Conservation (phyloP, 768 basidiomycete species). For the Mycena olivaceomarginata region DNA sequence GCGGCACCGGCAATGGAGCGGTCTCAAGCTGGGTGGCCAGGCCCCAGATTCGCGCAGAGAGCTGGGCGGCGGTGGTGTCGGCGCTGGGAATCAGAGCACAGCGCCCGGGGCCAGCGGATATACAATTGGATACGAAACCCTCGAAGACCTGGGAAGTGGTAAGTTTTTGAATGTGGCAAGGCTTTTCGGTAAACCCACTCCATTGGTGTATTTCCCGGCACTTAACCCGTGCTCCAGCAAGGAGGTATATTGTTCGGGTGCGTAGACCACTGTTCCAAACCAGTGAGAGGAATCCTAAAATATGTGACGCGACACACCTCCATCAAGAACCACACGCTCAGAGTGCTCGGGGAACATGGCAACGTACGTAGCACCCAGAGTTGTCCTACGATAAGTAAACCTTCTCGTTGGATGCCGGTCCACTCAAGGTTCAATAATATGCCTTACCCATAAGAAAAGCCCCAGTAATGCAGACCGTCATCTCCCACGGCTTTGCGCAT, state of each 20-base stretch:
- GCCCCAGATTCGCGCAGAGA: slow-evolving; percentile 32
- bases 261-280: slow-evolving; percentile 22
- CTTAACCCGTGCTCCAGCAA: slow-evolving; percentile 34
- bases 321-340: slow-evolving; percentile 29
- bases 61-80: not conserved
- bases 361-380: slow-evolving; percentile 34
- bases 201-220: slow-evolving; percentile 36
- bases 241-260: slow-evolving; percentile 37
- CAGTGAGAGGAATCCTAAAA: not conserved
- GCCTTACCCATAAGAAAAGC: slow-evolving; percentile 39
- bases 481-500: slow-evolving; percentile 41
- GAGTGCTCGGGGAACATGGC: slow-evolving; percentile 41
- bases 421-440: not conserved
- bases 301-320: slow-evolving; percentile 4
- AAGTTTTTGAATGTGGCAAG: not conserved
- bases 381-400: slow-evolving; percentile 18
- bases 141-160: slow-evolving; percentile 26
- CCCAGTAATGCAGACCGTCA: slow-evolving; percentile 39
- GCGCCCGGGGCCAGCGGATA: slow-evolving; percentile 31
- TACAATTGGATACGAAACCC: slow-evolving; percentile 34
- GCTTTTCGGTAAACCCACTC: not conserved
- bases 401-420: not conserved
- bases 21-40: slow-evolving; percentile 16
- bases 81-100: slow-evolving; percentile 21
- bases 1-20: slow-evolving; percentile 26